Base-by-base conservation (phyloP, 1,139 yeast genomes). In the Geotrichum candidum region DNA sequence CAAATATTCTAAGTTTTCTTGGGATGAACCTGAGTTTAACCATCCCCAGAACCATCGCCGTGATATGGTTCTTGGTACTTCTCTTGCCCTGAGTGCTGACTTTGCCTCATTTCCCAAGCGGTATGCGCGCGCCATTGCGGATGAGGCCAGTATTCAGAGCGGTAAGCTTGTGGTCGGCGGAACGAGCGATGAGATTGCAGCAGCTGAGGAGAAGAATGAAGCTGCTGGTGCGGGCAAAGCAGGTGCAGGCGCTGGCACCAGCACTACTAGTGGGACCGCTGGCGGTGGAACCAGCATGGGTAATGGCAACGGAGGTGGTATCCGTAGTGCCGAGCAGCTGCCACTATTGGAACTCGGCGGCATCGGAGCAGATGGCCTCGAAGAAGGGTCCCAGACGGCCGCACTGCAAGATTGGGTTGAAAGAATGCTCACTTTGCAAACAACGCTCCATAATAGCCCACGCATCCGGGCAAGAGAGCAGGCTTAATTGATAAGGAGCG, bases 121-220 rank as follows among this genome's bases (percentile, higher is more conserved):
- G 45, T 56, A 56, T 27, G 58, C 58, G 35, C 25, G 51, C 35
- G 58, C 58, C 23, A 25, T 56, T 13, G 58, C 29, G 25, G 58
- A 56, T 22, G 58, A 56, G 31, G 53, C 53, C 25, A 55, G 58
- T 22, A 52, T 54, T 2, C 51, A 54, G 33, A 54, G 57, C 22
- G 57, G 57, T 41, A 41, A 45, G 13, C 57, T n/a, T 15, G 51
- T 54, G 4, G 51, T 45, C 3, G 57, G 51, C 3, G 57, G 23
- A 15, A 51, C 46, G 10, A 33, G 38, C 10, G 48, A 27, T 9
- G 56, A 46, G 15, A 35, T n/a, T 31, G 55, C 4, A 7, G 55
- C 18, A 9, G 55, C 23, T 7, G 54, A 33, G 7, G 54, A 33
- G 18, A 38, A 38, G 29, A 13, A 53, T 3, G 48, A 38, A 29